Evolutionary conservation across 768 basidiomycete species (phyloP).

Genomic region (Pisolithus orientalis): DNA sequence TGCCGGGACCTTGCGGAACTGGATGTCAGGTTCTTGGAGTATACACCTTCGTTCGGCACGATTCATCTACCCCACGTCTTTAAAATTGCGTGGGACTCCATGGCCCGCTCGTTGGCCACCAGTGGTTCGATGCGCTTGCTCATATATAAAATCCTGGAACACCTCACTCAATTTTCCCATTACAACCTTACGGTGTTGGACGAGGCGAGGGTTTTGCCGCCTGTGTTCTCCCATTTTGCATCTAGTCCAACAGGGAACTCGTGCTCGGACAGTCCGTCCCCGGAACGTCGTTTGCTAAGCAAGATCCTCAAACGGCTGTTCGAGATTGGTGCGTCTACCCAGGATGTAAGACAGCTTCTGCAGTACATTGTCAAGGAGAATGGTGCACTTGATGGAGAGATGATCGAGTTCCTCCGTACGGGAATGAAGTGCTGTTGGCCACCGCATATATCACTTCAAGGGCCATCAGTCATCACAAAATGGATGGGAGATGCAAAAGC

Average conservation of each 20-base stretch:
- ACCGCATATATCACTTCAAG: conserved; percentile 67
- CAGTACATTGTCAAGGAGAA: conserved; percentile 46
- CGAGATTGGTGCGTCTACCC: conserved; percentile 67
- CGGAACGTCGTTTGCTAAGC: conserved; percentile 50
- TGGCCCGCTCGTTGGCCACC: conserved; percentile 30
- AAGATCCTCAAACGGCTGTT: conserved; percentile 63
- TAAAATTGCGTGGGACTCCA: conserved; percentile 49
- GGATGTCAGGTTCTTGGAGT: conserved; percentile 37
- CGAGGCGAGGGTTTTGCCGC: conserved; percentile 47
- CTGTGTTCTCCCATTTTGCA: conserved; percentile 35
- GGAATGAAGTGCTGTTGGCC: conserved; percentile 76
- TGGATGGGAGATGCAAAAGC: conserved; percentile 43
- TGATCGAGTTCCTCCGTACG: conserved; percentile 63
- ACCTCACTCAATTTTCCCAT: conserved; percentile 53
- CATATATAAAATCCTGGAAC: conserved; percentile 57
- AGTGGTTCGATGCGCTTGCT: conserved; percentile 43
- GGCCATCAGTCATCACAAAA: conserved; percentile 44
- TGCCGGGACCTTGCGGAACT: conserved; percentile 36
- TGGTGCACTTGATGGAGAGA: conserved; percentile 51
- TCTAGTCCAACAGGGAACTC: conserved; percentile 13
- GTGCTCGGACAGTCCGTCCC: neutral
- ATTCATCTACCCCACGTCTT: conserved; percentile 60
- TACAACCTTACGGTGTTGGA: conserved; percentile 66
- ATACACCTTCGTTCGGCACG: conserved; percentile 33
- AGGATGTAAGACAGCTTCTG: conserved; percentile 60